Percentiles rank a stretch among this genome's conserved stretches.
phyloP scores from a whole-genome alignment of 441 rosid genomes.

The Bruguiera hainesii region DNA sequence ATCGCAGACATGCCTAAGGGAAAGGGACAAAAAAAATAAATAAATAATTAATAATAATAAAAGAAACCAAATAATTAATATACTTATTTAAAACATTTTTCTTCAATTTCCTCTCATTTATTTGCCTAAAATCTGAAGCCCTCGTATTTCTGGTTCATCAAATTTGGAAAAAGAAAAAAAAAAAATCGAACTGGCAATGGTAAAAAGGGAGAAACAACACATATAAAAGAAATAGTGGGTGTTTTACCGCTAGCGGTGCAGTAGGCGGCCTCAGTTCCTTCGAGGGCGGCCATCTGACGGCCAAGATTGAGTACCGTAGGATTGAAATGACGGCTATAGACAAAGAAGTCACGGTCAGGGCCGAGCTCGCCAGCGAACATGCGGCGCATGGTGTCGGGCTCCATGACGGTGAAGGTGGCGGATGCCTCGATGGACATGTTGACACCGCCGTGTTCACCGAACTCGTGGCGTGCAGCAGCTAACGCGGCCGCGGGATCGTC shows the following conservation, averaged over 20 bases:
- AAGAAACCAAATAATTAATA: neutral
- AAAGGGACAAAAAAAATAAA: neutral
- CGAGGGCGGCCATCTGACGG: conserved; percentile 98
- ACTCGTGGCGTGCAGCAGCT: conserved; percentile 79
- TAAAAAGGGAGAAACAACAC: too few species aligned
- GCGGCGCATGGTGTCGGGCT: conserved; percentile 89
- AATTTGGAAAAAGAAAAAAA: too few species aligned
- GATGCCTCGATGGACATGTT: conserved; percentile 99
- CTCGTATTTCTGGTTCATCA: too few species aligned
- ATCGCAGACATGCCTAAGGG: conserved; percentile 91
- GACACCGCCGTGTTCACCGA: conserved; percentile 95
- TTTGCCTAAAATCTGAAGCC: too few species aligned
- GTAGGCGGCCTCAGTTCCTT: conserved; percentile 93
- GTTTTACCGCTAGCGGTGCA: conserved; percentile 87
- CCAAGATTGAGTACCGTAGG: conserved; percentile 88
- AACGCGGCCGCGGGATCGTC: conserved; percentile 76
- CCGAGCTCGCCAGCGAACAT: conserved; percentile 93
- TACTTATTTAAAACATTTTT: neutral
- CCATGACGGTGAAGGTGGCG: conserved; percentile 98
- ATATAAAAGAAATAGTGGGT: neutral
- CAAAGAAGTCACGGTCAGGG: conserved; percentile 85
- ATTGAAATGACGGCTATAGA: conserved; percentile 89
- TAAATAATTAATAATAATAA: too few species aligned
- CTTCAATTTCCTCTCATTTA: too few species aligned
- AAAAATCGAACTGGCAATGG: too few species aligned